These are phyloP conservation scores for Camellia granthamiana DNA, from an alignment of 148 eudicot species.

Conservation along the genomic window DNA sequence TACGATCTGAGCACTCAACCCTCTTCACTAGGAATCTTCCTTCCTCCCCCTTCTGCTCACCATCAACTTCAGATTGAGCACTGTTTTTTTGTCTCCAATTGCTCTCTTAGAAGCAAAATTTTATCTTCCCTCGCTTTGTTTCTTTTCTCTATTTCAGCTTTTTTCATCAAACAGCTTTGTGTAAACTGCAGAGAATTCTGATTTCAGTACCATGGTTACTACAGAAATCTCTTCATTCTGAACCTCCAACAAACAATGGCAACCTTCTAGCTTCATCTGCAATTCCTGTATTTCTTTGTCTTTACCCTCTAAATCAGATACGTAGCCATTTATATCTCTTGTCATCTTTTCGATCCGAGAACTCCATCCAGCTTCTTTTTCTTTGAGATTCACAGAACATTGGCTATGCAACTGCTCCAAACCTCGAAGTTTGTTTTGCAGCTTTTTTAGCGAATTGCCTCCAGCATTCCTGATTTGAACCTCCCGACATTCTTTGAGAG, in stretches of 20 bases:
- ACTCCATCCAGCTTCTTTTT: constrained; percentile 69
- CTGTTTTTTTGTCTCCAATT: constrained; percentile 24
- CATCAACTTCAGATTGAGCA: constrained; percentile 25
- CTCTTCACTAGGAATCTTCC: constrained; percentile 31
- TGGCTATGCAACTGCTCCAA: constrained; percentile 54
- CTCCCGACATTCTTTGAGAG: constrained; percentile 58
- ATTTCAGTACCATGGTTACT: constrained; percentile 46
- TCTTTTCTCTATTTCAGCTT: constrained; percentile 28
- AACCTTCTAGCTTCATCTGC: constrained; percentile 47
- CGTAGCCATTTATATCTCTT: constrained; percentile 34
- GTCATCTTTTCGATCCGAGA: constrained; percentile 42
- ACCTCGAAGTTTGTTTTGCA: constrained; percentile 47
- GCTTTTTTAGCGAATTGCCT: constrained; percentile 36
- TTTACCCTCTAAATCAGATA: constrained; percentile 38
- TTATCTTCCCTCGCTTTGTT: constrained; percentile 24
- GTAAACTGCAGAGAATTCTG: constrained; percentile 47
- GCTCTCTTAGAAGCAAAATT: constrained; percentile 20
- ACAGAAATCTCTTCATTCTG: constrained; percentile 51
- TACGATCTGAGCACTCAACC: constrained; percentile 30
- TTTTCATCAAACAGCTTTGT: constrained; percentile 33
- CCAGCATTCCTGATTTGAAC: constrained; percentile 54
- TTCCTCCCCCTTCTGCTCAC: constrained; percentile 32
- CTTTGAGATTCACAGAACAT: constrained; percentile 44
- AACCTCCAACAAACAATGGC: constrained; percentile 46
- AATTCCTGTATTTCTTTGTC: constrained; percentile 42